Evolutionary conservation across 1,139 yeast species (phyloP).

Genomic region (Nakaseomyces delphensis): DNA sequence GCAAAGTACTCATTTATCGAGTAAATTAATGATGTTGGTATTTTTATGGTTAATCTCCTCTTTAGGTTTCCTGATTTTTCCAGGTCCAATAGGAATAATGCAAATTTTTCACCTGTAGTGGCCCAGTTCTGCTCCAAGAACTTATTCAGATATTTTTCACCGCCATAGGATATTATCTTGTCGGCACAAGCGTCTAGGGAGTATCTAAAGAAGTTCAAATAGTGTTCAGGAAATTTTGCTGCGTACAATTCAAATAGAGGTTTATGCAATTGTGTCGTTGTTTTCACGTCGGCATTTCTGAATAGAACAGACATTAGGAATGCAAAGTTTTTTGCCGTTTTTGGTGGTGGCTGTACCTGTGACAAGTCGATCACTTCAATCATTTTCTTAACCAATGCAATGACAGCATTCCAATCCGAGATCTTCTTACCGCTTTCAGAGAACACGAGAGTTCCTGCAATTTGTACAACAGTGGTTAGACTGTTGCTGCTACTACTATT

Average conservation of each 20-base stretch:
- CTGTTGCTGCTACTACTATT: slow-evolving; percentile 10
- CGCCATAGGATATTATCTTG: slow-evolving; percentile 40
- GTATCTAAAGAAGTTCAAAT: slow-evolving; percentile 44
- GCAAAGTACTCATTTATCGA: slow-evolving; percentile 6
- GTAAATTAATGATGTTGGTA: slow-evolving; percentile 18
- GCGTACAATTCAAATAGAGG: slow-evolving; percentile 35
- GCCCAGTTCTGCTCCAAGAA: slow-evolving; percentile 39
- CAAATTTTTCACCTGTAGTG: slow-evolving; percentile 33
- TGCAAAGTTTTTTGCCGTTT: slow-evolving; percentile 20
- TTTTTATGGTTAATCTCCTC: slow-evolving; percentile 13
- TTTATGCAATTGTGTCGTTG: slow-evolving; percentile 42
- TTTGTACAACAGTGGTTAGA: slow-evolving; percentile 20
- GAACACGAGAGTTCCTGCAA: slow-evolving; percentile 42
- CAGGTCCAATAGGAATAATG: slow-evolving; percentile 39
- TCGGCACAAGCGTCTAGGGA: slow-evolving; percentile 38
- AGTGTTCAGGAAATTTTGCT: slow-evolving; percentile 32
- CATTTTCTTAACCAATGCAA: slow-evolving; percentile 12
- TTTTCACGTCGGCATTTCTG: slow-evolving; percentile 51
- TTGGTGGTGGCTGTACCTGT: slow-evolving; percentile 7
- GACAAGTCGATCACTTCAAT: slow-evolving; percentile 8
- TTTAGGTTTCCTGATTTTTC: slow-evolving; percentile 17
- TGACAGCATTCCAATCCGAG: slow-evolving; percentile 32
- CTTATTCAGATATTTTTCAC: slow-evolving; percentile 41
- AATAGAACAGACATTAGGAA: slow-evolving; percentile 40
- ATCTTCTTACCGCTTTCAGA: slow-evolving; percentile 65